phyloP scores from a whole-genome alignment of 345 rosid species.

The Pistacia integerrima region DNA sequence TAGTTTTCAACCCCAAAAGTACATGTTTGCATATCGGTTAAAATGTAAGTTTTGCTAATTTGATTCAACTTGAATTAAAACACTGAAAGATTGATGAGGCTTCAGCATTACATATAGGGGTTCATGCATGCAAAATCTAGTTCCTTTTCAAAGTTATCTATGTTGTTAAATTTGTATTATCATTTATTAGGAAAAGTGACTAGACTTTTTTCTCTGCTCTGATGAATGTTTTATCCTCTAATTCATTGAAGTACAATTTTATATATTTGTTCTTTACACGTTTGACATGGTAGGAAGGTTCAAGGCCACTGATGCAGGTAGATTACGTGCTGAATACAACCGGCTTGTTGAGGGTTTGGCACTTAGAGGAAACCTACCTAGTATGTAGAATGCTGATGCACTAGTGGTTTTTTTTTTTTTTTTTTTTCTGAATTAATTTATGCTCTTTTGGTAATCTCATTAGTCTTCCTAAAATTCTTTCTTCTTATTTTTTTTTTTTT shows the following conservation, averaged over 20 bases:
- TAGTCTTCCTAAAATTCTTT: background rate
- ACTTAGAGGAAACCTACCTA: conserved; percentile 75
- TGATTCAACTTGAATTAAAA: background rate
- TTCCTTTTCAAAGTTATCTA: background rate
- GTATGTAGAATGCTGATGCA: conserved; percentile 42
- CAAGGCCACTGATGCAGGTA: conserved; percentile 93
- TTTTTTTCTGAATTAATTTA: background rate
- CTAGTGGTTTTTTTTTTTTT: background rate
- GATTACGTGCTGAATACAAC: conserved; percentile 91
- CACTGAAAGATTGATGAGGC: background rate
- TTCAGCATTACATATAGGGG: background rate
- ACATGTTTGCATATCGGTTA: background rate
- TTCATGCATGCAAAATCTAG: background rate
- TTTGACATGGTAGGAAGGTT: conserved; percentile 96
- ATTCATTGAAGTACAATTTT: conserved; percentile 25
- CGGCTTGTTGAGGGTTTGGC: conserved; percentile 97
- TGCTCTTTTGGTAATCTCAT: conserved; percentile 4
- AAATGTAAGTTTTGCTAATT: background rate
- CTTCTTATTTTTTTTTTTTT: background rate
- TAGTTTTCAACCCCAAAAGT: too few relatives aligned
- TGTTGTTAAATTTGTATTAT: background rate
- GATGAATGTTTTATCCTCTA: conserved; percentile 3
- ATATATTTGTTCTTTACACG: conserved; percentile 39
- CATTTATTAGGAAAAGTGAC: conserved; percentile 7
- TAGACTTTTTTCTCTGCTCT: conserved; percentile 7